These are phyloP conservation scores for Pontederia paniculata DNA, from an alignment of 176 grass and related monocot species.

Conservation along the genomic window DNA sequence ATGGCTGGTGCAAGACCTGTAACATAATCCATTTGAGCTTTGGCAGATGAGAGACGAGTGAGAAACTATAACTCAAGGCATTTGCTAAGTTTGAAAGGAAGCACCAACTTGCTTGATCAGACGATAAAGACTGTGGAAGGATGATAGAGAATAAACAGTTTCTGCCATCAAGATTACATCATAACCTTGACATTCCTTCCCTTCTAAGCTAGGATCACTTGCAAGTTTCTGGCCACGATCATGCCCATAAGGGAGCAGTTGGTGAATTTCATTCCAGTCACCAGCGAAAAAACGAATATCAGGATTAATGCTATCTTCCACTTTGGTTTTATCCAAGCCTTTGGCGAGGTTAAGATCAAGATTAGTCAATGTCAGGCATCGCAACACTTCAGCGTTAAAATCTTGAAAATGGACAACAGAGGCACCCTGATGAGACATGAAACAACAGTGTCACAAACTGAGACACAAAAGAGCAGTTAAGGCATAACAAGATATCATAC, in stretches of 20 bases:
- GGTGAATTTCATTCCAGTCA: constrained; percentile 85
- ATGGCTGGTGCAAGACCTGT: constrained; percentile 39
- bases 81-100: not conserved
- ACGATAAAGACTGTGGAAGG: constrained; percentile 50
- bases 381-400: constrained; percentile 93
- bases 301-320: not conserved
- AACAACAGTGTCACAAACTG: not conserved
- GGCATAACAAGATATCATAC: constrained; percentile 22
- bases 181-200: constrained; percentile 34
- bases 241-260: constrained; percentile 35
- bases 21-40: constrained; percentile 23
- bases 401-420: constrained; percentile 81
- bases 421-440: constrained; percentile 44
- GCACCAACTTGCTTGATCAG: constrained; percentile 64
- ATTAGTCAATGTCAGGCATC: constrained; percentile 83
- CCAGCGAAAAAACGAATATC: constrained; percentile 75
- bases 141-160: constrained; percentile 72
- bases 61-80: not conserved
- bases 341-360: constrained; percentile 57
- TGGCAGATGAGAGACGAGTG: not conserved
- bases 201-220: constrained; percentile 13
- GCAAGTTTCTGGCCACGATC: constrained; percentile 30
- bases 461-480: constrained; percentile 14
- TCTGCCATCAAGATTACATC: constrained; percentile 97
- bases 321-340: constrained; percentile 16